These are phyloP conservation scores for Agrocybe praecox DNA, from an alignment of 768 basidiomycete genomes.

Conservation along the genomic window DNA sequence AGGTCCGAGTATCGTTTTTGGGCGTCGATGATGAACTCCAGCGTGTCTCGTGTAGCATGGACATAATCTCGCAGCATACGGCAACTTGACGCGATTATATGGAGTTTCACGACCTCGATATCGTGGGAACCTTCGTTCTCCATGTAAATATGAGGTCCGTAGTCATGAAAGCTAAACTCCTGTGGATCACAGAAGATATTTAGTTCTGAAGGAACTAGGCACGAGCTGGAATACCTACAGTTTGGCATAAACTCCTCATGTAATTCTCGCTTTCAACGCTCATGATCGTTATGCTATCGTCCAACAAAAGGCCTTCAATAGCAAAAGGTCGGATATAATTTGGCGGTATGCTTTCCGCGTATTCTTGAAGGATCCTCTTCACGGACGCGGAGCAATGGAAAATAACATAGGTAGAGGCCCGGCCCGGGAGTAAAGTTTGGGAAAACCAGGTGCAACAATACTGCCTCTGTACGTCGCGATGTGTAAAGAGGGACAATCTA, in stretches of 20 bases:
- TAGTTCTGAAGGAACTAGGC: neutral
- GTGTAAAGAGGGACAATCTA: conserved; percentile 4
- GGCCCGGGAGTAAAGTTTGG: neutral
- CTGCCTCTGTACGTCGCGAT: neutral
- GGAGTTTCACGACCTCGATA: too few relatives aligned
- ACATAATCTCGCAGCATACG: too few relatives aligned
- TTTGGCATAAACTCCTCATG: neutral
- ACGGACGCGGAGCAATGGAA: neutral
- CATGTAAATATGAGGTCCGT: too few relatives aligned
- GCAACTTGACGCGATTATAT: neutral
- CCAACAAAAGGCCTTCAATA: conserved; percentile 6
- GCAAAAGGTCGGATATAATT: conserved; percentile 1
- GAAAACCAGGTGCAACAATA: conserved; percentile 4
- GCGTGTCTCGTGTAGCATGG: neutral
- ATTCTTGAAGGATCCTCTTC: neutral
- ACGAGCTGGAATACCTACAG: conserved; percentile 1
- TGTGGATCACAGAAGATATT: neutral
- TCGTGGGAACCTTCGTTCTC: too few relatives aligned
- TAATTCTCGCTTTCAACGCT: neutral
- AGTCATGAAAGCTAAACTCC: too few relatives aligned
- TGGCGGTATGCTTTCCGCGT: neutral
- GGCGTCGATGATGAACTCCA: neutral
- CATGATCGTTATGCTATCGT: conserved; percentile 2
- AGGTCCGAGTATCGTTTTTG: neutral
- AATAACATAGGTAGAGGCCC: conserved; percentile 4